phyloP scores from a whole-genome alignment of 805 yeast genomes.

The Clavispora asparagi region DNA sequence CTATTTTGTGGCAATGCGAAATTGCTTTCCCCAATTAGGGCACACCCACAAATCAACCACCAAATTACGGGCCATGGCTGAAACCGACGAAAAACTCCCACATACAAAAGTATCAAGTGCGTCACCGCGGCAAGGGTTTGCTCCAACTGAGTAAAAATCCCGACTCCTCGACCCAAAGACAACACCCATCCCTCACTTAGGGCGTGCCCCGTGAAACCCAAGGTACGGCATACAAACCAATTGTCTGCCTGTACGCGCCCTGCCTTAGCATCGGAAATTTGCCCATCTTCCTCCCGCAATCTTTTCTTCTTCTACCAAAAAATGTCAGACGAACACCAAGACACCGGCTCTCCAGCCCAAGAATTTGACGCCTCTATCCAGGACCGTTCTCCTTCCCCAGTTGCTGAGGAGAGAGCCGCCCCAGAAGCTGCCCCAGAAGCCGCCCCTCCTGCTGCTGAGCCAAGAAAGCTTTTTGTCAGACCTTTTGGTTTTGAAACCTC shows the following conservation, averaged over 20 bases:
- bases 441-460: constrained; percentile 1
- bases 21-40: too few relatives aligned
- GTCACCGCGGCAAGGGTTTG: too few relatives aligned
- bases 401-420: constrained; percentile 1
- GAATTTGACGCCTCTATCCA: constrained; percentile 4
- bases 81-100: too few relatives aligned
- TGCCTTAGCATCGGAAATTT: background rate
- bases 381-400: background rate
- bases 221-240: background rate
- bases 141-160: too few relatives aligned
- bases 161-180: too few relatives aligned
- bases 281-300: background rate
- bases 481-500: constrained; percentile 52
- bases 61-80: too few relatives aligned
- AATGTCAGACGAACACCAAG: constrained; percentile 6
- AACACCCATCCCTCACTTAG: background rate
- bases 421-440: constrained; percentile 1
- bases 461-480: constrained; percentile 46
- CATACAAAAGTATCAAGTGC: too few relatives aligned
- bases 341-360: constrained; percentile 4
- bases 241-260: background rate
- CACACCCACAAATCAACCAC: too few relatives aligned
- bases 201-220: background rate
- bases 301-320: background rate
- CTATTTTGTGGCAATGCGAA: too few relatives aligned